Base-by-base conservation (phyloP, 2,329 filamentous ascomycete genomes). In the Aspergillus piperis region DNA sequence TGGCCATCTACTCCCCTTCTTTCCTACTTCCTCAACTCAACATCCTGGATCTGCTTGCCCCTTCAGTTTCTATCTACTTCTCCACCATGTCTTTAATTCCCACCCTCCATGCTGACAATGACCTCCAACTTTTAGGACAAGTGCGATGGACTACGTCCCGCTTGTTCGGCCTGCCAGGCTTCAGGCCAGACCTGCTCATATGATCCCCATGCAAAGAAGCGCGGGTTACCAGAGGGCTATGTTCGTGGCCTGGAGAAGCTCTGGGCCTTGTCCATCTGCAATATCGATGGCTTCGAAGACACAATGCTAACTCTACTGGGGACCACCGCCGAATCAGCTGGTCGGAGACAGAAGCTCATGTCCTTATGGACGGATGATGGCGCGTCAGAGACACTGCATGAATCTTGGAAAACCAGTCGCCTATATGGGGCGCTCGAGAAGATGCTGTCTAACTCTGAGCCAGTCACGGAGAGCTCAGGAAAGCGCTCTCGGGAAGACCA, bases 161-260 rank as follows among this genome's bases (percentile, higher is more conserved):
- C 74, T 44, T 81, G 78, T 60, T 76, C 76, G 30, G 76, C 76
- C 59, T 81, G 78, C 61, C 70, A 71, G 57, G 72, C 70, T 21
- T 74, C 76, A 8, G 73, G 73, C 59, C 75, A 77, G 54, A 66
- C 72, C 32, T 81, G 78, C 59, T 75, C 74, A 27, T 81, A 81
- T 66, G 75, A 80, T 55, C 75, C 78, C 11, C 72, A 74, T 57
- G 76, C 73, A 51, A 80, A 80, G 66, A 80, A 80, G 64, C 74
- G 78, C 55, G 78, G 78, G 17, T 66, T 80, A 15, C 78, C 78
- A 1, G 78, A 80, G 63, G 78, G 78, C 39, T 81, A 81, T 68
- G 78, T 81, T 32, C 77, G 78, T 19, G 77, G 77, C 3, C 58
- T 81, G 56, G 78, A 81, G 65, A 80, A 80, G 64, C 69, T 81